These are phyloP conservation scores for Phytophthora macrochlamydospora DNA, from an alignment of 352 stramenopile species.

Conservation along the genomic window DNA sequence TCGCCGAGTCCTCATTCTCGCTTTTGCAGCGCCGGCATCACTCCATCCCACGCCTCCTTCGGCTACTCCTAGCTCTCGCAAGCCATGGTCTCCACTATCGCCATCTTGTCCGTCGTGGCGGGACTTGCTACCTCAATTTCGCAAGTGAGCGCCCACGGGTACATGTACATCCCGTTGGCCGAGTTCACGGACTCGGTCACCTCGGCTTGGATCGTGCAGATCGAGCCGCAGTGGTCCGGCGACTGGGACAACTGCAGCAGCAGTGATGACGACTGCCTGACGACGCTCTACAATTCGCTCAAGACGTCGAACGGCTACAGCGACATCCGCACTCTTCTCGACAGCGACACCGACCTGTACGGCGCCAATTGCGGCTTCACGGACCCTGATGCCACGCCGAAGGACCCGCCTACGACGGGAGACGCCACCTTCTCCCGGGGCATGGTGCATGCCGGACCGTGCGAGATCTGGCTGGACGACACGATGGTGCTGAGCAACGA, in stretches of 20 bases:
- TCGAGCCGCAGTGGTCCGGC: slow-evolving; percentile 28
- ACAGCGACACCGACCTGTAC: slow-evolving; percentile 31
- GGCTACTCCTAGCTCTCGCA: neutral
- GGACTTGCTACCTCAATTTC: slow-evolving; percentile 7
- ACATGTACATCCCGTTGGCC: slow-evolving; percentile 40
- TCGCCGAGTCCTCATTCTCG: slow-evolving; percentile 15
- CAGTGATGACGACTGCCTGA: slow-evolving; percentile 21
- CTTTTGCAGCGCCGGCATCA: slow-evolving; percentile 13
- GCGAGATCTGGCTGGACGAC: slow-evolving; percentile 32
- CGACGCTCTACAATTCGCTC: slow-evolving; percentile 22
- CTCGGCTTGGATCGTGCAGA: slow-evolving; percentile 37
- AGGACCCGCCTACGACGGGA: slow-evolving; percentile 20
- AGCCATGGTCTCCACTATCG: slow-evolving; percentile 24
- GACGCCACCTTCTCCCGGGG: slow-evolving; percentile 28
- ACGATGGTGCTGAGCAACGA: slow-evolving; percentile 28
- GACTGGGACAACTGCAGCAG: slow-evolving; percentile 31
- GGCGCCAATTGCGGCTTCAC: slow-evolving; percentile 35
- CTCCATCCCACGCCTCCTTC: neutral
- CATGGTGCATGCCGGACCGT: slow-evolving; percentile 26
- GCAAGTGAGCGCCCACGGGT: slow-evolving; percentile 26
- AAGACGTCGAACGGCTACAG: slow-evolving; percentile 20
- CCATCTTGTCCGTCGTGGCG: slow-evolving; percentile 19
- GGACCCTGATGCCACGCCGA: slow-evolving; percentile 23
- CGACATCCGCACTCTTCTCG: slow-evolving; percentile 30
- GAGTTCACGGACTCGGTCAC: slow-evolving; percentile 31